Base-by-base conservation (phyloP, 23 red algal genomes). In the Gracilaria domingensis region DNA sequence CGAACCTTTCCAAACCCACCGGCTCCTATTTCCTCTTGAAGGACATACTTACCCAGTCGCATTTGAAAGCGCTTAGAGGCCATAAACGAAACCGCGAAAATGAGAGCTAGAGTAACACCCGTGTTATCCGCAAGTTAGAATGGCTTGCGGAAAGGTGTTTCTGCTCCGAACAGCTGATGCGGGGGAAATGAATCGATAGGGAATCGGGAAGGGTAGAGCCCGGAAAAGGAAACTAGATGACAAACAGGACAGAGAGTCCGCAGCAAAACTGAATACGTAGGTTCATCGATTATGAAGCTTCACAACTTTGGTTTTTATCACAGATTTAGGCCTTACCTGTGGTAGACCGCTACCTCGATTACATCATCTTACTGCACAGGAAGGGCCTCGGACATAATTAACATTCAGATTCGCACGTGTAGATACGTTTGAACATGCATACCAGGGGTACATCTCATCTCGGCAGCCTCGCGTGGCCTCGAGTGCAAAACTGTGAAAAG, bases 1-100 rank as follows among this genome's bases (percentile, higher is more conserved):
- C 90, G 48, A 50, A 90, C 86, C 21, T 37, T 60, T 38, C 86
- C 86, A 79, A 90, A 90, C 35, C 86, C 86, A 50, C 86, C 86
- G 9, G 55, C 73, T 26, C 86, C 86, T 21, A 90, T 40, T 65
- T 90, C 57, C 24, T 65, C 86, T 4, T 64, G 54, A 64, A 90
- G 16, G 14, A 49, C 74, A 67, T 90, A 90, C 58, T 80, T 80
- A 0, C 86, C 86, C 34, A 90, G 0, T 36, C 64, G 28, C 8
- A 69, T 7, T 69, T 36, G 64, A 36, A 37, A 37, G 2, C 38
- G 32, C 16, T 20, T 69, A 0, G 30, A 69, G 2, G 30, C 38
- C 64, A 37, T 69, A 36, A 69, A 69, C 11, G 2, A 6, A 36
- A 37, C 6, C 3, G 64, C 4, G 20, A 13, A 13, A 37, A 37